Percentiles rank a stretch among this genome's conserved stretches.
Conservation (phyloP, 2,329 filamentous ascomycete species). For the Colletotrichum sp. region DNA sequence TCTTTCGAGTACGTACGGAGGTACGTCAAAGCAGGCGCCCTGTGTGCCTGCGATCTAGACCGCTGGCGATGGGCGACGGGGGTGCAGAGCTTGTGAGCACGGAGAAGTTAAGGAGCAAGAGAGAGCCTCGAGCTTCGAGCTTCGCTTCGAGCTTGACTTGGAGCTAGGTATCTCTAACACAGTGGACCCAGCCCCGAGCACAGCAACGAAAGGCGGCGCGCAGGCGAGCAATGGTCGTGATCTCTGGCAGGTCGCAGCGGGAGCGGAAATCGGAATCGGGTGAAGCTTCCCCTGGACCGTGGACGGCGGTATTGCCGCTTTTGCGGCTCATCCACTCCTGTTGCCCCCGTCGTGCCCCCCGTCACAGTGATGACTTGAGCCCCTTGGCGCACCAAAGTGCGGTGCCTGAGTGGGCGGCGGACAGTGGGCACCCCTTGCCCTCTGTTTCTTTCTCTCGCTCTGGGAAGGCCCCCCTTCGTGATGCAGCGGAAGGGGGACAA, state of each 20-base stretch:
- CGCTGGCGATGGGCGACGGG: neutral
- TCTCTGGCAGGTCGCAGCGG: neutral
- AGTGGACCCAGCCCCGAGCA: neutral
- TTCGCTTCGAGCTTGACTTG: neutral
- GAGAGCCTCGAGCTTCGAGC: neutral
- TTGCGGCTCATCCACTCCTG: neutral
- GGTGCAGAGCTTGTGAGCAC: neutral
- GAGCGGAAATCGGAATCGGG: constrained; percentile 8
- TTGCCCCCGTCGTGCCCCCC: neutral
- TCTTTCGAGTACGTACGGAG: neutral
- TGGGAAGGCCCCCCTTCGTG: neutral
- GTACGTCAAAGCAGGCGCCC: constrained; percentile 1
- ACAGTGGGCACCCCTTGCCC: neutral
- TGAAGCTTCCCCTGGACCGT: neutral
- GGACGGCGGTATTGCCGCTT: neutral
- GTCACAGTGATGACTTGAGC: neutral
- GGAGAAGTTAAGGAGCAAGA: neutral
- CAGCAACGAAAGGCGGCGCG: neutral
- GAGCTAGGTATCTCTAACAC: neutral
- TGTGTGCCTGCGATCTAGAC: neutral
- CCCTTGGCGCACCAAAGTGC: neutral
- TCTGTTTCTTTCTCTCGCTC: neutral
- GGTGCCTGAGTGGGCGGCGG: neutral
- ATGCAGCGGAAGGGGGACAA: neutral
- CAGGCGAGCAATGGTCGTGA: neutral